Percentiles rank a stretch among this genome's conserved stretches.
Evolutionary conservation across 352 stramenopile genomes (phyloP).

Genomic region (Globisporangium mamillatum): DNA sequence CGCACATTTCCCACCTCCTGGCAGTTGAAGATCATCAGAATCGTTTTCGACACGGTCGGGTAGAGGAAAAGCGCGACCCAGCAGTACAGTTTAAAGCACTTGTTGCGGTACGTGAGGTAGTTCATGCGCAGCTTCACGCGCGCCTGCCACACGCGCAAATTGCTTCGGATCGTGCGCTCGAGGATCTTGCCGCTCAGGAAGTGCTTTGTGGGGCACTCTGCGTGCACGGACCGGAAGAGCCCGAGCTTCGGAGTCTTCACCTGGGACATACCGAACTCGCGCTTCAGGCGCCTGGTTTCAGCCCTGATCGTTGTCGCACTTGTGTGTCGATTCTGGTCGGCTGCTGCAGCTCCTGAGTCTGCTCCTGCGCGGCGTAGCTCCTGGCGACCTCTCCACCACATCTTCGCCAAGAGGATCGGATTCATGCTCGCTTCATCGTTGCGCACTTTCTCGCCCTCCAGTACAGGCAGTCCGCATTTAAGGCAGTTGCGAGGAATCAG

Average conservation of each 20-base stretch:
- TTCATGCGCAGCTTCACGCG: constrained; percentile 81
- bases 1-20: constrained; percentile 58
- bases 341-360: neutral
- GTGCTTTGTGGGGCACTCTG: constrained; percentile 46
- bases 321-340: neutral
- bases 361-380: neutral
- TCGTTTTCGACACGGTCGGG: constrained; percentile 73
- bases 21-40: constrained; percentile 79
- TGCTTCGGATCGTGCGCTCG: constrained; percentile 65
- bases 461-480: constrained; percentile 55
- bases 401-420: constrained; percentile 31
- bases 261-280: constrained; percentile 72
- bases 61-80: constrained; percentile 79
- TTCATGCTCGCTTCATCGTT: constrained; percentile 64
- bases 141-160: constrained; percentile 74
- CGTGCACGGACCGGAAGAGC: constrained; percentile 56
- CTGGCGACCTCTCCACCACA: constrained; percentile 41
- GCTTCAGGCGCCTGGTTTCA: constrained; percentile 47
- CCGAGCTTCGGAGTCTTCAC: constrained; percentile 64
- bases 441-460: constrained; percentile 45
- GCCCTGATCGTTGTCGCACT: constrained; percentile 14
- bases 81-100: constrained; percentile 76
- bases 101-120: constrained; percentile 79
- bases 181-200: constrained; percentile 46
- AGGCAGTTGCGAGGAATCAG: constrained; percentile 75